Base-by-base conservation (phyloP, 2,329 filamentous ascomycete genomes). In the Exophiala dermatitidis region DNA sequence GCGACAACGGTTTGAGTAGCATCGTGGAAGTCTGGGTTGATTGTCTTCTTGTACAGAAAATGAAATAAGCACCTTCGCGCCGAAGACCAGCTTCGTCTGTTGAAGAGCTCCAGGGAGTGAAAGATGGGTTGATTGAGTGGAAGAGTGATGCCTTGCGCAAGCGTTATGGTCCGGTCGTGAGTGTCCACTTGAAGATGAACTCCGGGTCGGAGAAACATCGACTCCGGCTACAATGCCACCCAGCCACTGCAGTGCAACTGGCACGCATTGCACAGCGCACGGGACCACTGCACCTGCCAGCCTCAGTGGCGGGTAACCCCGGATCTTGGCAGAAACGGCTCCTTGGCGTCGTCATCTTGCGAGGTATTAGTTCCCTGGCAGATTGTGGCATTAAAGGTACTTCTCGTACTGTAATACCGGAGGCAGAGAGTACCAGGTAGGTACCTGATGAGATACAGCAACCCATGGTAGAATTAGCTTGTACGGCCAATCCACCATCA, bases 321-420 rank as follows among this genome's bases (percentile, higher is more conserved):
- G 29, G 54, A 52, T 57, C 54, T 57, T 57, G 54, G 54, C 54
- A 56, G 49, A 50, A 9, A 47, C 53, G 29, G 33, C 12, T 28
- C 4, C 42, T 45, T 32, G 42, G 29, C 5, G 10, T 31, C 42
- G 42, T 31, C 42, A 33, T 19, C 19, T 19, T 19, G 19, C 19
- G 19, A 19, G 19, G 19, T 19, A 19, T 19, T 19, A 19, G 19
- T 19, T 19, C 19, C 19, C 1, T 19, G 19, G 19, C 19, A 19
- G 2, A 1, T 19, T 19, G 19, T 19, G 19, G 19, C 19, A 19
- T 19, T 1, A 19, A 1, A 19, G 19, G 19, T 19, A 19, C 19
- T 19, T 19, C 19, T 19, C 19, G 1, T 19, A 19, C 19, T 19
- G 2, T 19, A 19, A 2, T 19, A 19, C 19, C 19, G 1, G 19